phyloP scores from a whole-genome alignment of 1,284 basidiomycete species.

The Porodaedalea pini region DNA sequence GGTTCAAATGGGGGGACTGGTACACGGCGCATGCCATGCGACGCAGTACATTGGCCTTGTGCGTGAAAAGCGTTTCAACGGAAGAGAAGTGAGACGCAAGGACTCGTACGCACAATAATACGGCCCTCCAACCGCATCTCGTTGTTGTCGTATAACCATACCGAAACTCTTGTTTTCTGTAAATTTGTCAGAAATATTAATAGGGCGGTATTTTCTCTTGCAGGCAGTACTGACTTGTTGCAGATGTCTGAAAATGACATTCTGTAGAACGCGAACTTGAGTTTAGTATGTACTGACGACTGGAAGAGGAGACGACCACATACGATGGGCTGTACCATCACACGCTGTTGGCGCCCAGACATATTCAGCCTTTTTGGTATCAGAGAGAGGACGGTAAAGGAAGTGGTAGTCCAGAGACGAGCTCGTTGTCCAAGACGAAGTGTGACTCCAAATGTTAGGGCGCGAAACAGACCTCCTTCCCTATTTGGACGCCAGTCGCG shows the following conservation, averaged over 20 bases:
- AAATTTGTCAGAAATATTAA: slow-evolving; percentile 19
- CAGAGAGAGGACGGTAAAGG: background rate
- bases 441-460: background rate
- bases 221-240: slow-evolving; percentile 58
- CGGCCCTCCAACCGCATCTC: slow-evolving; percentile 96
- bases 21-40: slow-evolving; percentile 1
- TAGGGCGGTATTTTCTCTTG: slow-evolving; percentile 10
- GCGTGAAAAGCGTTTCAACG: background rate
- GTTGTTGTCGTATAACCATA: slow-evolving; percentile 98
- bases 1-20: slow-evolving; percentile 12
- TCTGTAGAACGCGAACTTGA: slow-evolving; percentile 48
- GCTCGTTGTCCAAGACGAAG: background rate
- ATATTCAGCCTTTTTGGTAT: slow-evolving; percentile 45
- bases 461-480: slow-evolving; percentile 8
- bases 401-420: background rate
- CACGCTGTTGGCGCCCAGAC: slow-evolving; percentile 88
- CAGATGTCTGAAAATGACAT: slow-evolving; percentile 98
- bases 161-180: slow-evolving; percentile 80
- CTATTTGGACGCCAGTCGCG: slow-evolving; percentile 12
- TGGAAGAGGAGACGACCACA: slow-evolving; percentile 31
- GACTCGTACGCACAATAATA: slow-evolving; percentile 77
- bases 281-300: slow-evolving; percentile 22
- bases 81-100: slow-evolving; percentile 10
- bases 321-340: slow-evolving; percentile 98
- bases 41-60: background rate